Base-by-base conservation (phyloP, 257 asterid genomes). In the Solanum microdontum region DNA sequence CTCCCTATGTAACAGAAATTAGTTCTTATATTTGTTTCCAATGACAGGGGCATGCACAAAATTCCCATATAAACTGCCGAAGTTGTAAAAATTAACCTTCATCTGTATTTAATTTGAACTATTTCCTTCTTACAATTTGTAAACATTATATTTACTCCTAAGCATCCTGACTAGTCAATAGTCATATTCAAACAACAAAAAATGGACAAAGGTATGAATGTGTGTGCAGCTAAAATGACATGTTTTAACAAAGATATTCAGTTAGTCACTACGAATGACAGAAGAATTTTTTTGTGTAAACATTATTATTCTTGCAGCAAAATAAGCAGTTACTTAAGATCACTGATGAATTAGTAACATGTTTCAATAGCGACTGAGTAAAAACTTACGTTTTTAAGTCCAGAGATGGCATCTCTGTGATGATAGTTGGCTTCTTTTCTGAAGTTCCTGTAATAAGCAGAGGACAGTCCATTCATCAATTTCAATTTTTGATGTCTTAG, bases 381-480 rank as follows among this genome's bases (percentile, higher is more conserved):
- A 43, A 14, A 36, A 91, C 93, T 91, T 89, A 96, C 98, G 92
- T 92, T 90, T 94, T 92, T 88, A 94, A 87, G 90, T 94, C 98
- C 85, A 92, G 88, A 77, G 95, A 83, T 89, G 95, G 55, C 88
- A 88, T 88, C 66, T 94, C 97, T 2, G 92, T 89, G 83, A 87
- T 83, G 86, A 91, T 51, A 82, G 89, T 88, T 24, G 91, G 80
- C 93, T 91, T 94, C 92, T 88, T 91, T 62, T 92, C 94, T 39
- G 93, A 83, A 74, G 88, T 87, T 91, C 91, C 98, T 95, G 94
- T 89, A 74, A 80, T 79, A 26, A 77, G 84, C 14, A 40, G 64
- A 40, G 62, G 84, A 43, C 37, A 43, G 64, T 79, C n/a, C 7
- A 79, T 79, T 26, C 84, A 11, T 79, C 37, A 43, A 13, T 24